Evolutionary conservation across 2,329 filamentous ascomycete species (phyloP).

Genomic region (Colletotrichum kahawae): DNA sequence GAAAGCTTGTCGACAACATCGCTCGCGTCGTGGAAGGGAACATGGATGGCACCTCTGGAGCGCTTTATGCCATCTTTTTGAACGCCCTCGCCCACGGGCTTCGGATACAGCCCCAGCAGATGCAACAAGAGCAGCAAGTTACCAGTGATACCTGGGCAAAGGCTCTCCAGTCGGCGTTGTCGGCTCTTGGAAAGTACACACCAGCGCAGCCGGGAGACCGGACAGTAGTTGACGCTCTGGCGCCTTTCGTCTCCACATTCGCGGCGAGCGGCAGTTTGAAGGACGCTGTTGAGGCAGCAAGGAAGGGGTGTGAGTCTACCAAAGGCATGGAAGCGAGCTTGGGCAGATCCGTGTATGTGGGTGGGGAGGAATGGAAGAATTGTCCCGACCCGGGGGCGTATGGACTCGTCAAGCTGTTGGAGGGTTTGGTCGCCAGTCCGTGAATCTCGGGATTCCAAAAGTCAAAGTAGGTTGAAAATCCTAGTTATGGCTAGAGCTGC

Average conservation of each 20-base stretch:
- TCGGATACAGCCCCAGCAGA: neutral
- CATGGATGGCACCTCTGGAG: conserved; percentile 78
- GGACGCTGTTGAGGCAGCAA: conserved; percentile 63
- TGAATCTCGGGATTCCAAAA: neutral
- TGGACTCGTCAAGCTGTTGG: conserved; percentile 66
- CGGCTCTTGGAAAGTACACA: conserved; percentile 49
- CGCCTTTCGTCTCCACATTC: conserved; percentile 69
- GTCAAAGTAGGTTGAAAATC: neutral
- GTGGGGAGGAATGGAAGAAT: conserved; percentile 67
- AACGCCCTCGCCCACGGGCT: conserved; percentile 66
- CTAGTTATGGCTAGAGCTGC: neutral
- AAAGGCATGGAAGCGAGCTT: conserved; percentile 77
- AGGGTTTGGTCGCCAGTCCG: conserved; percentile 54
- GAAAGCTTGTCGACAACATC: neutral
- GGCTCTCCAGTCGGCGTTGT: neutral
- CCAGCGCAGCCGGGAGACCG: conserved; percentile 74
- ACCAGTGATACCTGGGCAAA: neutral
- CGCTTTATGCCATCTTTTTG: conserved; percentile 77
- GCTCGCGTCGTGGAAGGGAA: conserved; percentile 68
- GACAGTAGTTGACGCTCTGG: conserved; percentile 74
- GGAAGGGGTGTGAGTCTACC: conserved; percentile 68
- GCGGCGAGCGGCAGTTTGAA: conserved; percentile 50
- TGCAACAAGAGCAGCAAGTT: neutral
- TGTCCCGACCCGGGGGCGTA: conserved; percentile 74
- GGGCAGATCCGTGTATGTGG: conserved; percentile 75